phyloP scores from a whole-genome alignment of 1,139 yeast species.

The Lodderomyces orthopsilosis region DNA sequence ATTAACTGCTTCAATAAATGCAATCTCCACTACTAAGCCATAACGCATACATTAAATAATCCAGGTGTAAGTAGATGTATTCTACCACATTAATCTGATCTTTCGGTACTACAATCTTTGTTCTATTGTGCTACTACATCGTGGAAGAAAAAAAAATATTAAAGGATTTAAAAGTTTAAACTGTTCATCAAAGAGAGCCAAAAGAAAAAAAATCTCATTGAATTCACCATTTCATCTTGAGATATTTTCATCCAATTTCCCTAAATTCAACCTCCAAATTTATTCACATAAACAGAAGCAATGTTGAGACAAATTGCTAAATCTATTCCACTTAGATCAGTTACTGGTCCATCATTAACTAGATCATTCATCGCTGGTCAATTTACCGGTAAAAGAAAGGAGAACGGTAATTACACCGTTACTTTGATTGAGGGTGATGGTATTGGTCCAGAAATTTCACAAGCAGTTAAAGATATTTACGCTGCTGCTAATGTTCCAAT shows the following conservation, averaged over 20 bases:
- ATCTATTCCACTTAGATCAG: constrained; percentile 20
- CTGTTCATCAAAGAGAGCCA: not conserved
- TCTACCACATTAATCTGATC: no score
- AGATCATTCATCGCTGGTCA: constrained; percentile 51
- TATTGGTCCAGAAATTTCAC: constrained; percentile 93
- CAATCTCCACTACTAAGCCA: no score
- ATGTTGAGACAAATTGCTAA: constrained; percentile 47
- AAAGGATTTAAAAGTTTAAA: not conserved
- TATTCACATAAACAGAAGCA: constrained; percentile 4
- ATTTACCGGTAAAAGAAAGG: constrained; percentile 45
- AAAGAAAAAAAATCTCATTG: not conserved
- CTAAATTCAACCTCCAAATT: no score
- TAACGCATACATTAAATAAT: no score
- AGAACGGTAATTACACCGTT: constrained; percentile 79
- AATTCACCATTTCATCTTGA: not conserved
- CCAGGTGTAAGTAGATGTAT: no score
- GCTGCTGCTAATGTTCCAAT: constrained; percentile 92
- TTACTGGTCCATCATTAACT: constrained; percentile 26
- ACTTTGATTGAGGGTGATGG: constrained; percentile 99
- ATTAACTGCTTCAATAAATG: no score
- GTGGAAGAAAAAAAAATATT: not conserved
- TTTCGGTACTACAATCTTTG: no score
- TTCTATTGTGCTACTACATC: no score
- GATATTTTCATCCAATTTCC: not conserved
- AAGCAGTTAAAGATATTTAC: constrained; percentile 88